Percentiles rank a stretch among this genome's conserved stretches.
Conservation (phyloP, 768 basidiomycete species). For the Mycena venus region DNA sequence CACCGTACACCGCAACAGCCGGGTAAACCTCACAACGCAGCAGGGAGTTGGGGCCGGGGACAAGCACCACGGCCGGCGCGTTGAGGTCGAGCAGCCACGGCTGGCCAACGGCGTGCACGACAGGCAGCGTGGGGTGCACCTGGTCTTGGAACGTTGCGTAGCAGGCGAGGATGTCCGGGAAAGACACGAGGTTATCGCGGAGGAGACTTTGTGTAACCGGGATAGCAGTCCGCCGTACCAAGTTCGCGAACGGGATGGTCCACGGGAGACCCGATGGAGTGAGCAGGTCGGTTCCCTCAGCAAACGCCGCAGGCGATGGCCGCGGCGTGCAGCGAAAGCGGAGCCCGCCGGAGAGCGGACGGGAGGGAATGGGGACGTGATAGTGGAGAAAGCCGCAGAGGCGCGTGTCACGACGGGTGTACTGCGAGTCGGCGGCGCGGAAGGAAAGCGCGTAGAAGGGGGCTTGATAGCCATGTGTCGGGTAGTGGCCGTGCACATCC, state of each 20-base stretch:
- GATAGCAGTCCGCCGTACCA: neutral
- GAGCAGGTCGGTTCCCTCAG: neutral
- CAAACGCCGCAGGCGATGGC: neutral
- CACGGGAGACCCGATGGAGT: neutral
- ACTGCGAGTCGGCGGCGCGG: conserved; percentile 5
- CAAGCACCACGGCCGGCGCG: neutral
- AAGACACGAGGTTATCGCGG: conserved; percentile 11
- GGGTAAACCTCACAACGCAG: neutral
- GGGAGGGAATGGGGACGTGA: neutral
- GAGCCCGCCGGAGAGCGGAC: conserved; percentile 15
- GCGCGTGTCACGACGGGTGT: conserved; percentile 6
- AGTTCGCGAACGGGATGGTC: conserved; percentile 1
- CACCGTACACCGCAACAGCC: neutral
- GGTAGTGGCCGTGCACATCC: conserved; percentile 6
- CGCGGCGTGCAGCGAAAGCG: conserved; percentile 14
- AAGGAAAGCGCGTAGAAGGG: neutral
- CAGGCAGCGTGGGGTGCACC: neutral
- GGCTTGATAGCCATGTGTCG: neutral
- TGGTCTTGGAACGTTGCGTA: neutral
- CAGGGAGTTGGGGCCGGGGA: conserved; percentile 3
- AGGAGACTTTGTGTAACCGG: conserved; percentile 2
- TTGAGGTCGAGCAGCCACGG: neutral
- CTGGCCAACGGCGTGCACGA: conserved; percentile 5
- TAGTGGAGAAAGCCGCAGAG: conserved; percentile 14
- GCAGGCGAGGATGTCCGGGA: conserved; percentile 4